phyloP scores from a whole-genome alignment of 2,329 filamentous ascomycete genomes.

The Colletotrichum echinochloae region DNA sequence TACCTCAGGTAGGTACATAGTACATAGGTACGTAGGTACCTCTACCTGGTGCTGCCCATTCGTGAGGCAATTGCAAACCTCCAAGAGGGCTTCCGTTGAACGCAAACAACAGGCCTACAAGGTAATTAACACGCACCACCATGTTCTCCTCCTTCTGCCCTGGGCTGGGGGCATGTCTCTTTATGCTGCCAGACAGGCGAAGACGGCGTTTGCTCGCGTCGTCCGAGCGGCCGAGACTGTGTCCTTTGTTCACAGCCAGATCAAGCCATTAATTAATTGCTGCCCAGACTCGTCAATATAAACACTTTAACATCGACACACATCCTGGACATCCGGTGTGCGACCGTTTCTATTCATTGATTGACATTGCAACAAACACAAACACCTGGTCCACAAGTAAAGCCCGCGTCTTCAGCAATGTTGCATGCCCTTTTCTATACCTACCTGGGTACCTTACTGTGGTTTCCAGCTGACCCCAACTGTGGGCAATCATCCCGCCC shows the following conservation, averaged over 20 bases:
- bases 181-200: too few relatives aligned
- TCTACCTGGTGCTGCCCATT: too few relatives aligned
- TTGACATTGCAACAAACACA: neutral
- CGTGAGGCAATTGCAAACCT: slow-evolving; percentile 42
- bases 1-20: too few relatives aligned
- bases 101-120: slow-evolving; percentile 29
- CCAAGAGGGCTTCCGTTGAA: slow-evolving; percentile 9
- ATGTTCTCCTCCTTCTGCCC: too few relatives aligned
- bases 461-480: neutral
- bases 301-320: neutral
- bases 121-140: too few relatives aligned
- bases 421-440: neutral
- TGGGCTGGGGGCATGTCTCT: too few relatives aligned
- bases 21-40: too few relatives aligned
- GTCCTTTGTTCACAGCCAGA: slow-evolving; percentile 4
- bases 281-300: neutral
- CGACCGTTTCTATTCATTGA: neutral
- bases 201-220: neutral
- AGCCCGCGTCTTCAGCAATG: neutral
- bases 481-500: neutral
- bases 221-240: neutral
- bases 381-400: neutral
- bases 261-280: neutral
- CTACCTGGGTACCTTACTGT: too few relatives aligned
- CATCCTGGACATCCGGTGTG: neutral